phyloP scores from a whole-genome alignment of 495 filamentous ascomycete species.

The Penicillium antarcticum region DNA sequence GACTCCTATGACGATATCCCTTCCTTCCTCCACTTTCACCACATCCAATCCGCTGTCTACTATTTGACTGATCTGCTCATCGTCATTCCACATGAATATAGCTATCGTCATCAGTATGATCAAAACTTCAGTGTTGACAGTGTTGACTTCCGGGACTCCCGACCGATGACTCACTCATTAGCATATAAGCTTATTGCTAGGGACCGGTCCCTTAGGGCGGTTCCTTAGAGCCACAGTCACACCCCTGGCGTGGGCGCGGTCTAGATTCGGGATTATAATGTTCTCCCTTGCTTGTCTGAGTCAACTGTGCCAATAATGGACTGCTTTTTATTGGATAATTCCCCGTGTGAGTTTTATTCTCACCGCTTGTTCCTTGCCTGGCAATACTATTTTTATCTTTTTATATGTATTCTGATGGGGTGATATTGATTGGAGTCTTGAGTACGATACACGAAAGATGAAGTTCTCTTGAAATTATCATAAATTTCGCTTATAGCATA shows the following conservation, averaged over 20 bases:
- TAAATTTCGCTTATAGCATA: too few species aligned
- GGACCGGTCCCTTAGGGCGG: neutral
- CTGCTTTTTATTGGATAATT: too few species aligned
- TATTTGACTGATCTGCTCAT: neutral
- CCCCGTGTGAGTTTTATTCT: too few species aligned
- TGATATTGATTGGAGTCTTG: too few species aligned
- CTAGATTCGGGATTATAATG: neutral
- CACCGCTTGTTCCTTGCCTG: too few species aligned
- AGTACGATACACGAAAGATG: too few species aligned
- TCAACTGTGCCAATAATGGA: too few species aligned
- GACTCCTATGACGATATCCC: slow-evolving; percentile 5
- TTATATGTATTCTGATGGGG: too few species aligned
- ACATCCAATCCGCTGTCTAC: too few species aligned
- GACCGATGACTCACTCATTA: slow-evolving; percentile 2
- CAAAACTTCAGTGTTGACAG: neutral
- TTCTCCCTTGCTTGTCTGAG: neutral
- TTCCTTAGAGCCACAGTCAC: neutral
- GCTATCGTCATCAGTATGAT: neutral
- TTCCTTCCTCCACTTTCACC: neutral
- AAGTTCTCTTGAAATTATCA: too few species aligned
- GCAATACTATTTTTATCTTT: too few species aligned
- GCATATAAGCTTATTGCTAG: slow-evolving; percentile 10
- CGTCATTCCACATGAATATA: neutral
- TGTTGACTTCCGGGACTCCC: neutral
- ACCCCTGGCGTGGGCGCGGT: neutral